Percentiles rank a stretch among this genome's conserved stretches.
Evolutionary conservation across 2,329 filamentous ascomycete genomes (phyloP).

Genomic region (Fusarium sp.): DNA sequence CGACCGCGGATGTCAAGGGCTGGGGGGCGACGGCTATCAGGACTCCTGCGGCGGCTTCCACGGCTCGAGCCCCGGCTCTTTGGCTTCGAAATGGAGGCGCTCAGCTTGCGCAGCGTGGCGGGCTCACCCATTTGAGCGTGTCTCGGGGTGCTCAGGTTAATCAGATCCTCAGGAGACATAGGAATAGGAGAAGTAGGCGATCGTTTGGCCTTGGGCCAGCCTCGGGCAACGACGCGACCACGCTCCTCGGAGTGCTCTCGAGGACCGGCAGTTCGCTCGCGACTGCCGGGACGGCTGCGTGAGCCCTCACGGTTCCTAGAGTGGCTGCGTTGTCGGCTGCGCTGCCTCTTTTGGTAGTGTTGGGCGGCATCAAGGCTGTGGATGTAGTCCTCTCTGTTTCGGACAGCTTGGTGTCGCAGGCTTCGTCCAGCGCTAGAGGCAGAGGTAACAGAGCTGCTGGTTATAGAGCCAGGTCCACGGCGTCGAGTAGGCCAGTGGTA

Average conservation of each 20-base stretch:
- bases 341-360: slow-evolving; percentile 63
- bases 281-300: slow-evolving; percentile 57
- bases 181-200: slow-evolving; percentile 92
- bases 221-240: slow-evolving; percentile 69
- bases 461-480: slow-evolving; percentile 62
- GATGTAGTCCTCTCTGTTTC: slow-evolving; percentile 83
- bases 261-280: slow-evolving; percentile 59
- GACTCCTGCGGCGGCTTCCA: slow-evolving; percentile 56
- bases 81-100: slow-evolving; percentile 44
- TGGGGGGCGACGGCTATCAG: slow-evolving; percentile 54
- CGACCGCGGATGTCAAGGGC: slow-evolving; percentile 66
- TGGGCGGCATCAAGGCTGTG: slow-evolving; percentile 82
- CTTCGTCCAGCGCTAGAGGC: slow-evolving; percentile 60
- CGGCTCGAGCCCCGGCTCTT: slow-evolving; percentile 60
- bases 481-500: slow-evolving; percentile 64
- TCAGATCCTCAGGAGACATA: slow-evolving; percentile 90
- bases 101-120: slow-evolving; percentile 55
- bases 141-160: slow-evolving; percentile 64
- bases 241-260: slow-evolving; percentile 74
- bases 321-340: slow-evolving; percentile 63
- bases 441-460: slow-evolving; percentile 66
- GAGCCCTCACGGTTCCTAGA: slow-evolving; percentile 55
- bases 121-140: slow-evolving; percentile 51
- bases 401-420: slow-evolving; percentile 57
- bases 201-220: slow-evolving; percentile 76